phyloP scores from a whole-genome alignment of 495 filamentous ascomycete genomes.

The Aspergillus incahuasiensis region DNA sequence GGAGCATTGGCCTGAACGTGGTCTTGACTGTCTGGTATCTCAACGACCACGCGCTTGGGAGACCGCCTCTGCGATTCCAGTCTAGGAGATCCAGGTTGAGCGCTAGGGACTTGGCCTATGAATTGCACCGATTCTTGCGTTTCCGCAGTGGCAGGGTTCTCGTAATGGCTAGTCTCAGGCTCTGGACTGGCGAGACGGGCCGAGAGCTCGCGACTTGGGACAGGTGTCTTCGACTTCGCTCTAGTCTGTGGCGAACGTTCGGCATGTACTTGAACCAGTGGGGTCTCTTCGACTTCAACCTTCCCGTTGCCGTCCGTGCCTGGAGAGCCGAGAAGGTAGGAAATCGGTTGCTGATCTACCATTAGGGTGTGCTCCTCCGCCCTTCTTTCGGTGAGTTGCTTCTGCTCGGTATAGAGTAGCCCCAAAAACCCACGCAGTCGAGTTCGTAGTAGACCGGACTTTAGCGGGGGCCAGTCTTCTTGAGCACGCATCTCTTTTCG shows the following conservation, averaged over 20 bases:
- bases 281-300: background rate
- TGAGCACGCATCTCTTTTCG: conserved; percentile 40
- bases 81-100: background rate
- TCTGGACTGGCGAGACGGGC: background rate
- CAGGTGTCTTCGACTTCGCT: background rate
- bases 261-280: background rate
- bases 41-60: conserved; percentile 16
- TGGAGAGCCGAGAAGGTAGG: conserved; percentile 29
- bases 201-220: background rate
- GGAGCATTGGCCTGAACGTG: background rate
- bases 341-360: conserved; percentile 32
- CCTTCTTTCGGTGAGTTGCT: conserved; percentile 19
- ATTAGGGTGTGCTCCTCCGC: conserved; percentile 16
- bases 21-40: conserved; percentile 37
- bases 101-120: background rate
- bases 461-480: conserved; percentile 52
- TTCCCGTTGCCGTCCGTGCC: background rate
- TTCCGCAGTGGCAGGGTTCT: background rate
- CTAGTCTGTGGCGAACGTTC: background rate
- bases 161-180: background rate
- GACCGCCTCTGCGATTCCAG: background rate
- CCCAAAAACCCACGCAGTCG: conserved; percentile 51
- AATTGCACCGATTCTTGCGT: background rate
- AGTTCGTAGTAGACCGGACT: conserved; percentile 47
- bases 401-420: conserved; percentile 44